phyloP scores from a whole-genome alignment of 768 basidiomycete genomes.

The Panaeolus cyanescens region DNA sequence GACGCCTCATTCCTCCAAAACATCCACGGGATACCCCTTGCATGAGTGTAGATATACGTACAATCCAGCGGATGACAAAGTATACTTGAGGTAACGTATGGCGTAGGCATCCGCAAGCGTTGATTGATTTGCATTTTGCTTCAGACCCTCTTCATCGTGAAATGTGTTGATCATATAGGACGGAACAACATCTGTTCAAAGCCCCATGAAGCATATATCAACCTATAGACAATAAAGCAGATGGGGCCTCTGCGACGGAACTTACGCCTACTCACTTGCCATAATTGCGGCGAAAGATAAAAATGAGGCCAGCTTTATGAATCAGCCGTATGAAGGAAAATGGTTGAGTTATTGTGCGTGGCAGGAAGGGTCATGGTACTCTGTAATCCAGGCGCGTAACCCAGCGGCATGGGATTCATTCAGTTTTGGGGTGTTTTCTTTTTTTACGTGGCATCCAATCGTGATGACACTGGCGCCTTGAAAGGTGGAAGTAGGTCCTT shows the following conservation, averaged over 20 bases:
- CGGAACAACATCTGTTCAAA: neutral
- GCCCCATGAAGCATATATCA: neutral
- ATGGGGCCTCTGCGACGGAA: neutral
- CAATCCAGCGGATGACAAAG: too few relatives aligned
- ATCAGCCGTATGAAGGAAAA: neutral
- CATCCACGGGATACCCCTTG: too few relatives aligned
- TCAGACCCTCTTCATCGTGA: neutral
- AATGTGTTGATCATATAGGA: neutral
- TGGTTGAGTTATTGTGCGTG: neutral
- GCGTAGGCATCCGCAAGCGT: too few relatives aligned
- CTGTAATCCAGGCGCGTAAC: neutral
- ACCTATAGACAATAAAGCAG: neutral
- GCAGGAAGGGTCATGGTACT: neutral
- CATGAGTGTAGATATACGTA: too few relatives aligned
- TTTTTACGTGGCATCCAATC: conserved; percentile 4
- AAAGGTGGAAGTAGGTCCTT: conserved; percentile 1
- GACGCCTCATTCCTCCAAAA: too few relatives aligned
- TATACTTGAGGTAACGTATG: too few relatives aligned
- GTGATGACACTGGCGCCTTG: neutral
- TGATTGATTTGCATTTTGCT: neutral
- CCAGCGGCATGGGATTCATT: neutral
- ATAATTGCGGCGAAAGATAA: neutral
- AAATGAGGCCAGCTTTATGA: neutral
- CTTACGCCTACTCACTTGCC: neutral
- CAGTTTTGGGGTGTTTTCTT: conserved; percentile 4